Evolutionary conservation across 2,329 filamentous ascomycete genomes (phyloP).

Genomic region (Colletotrichum karsti): DNA sequence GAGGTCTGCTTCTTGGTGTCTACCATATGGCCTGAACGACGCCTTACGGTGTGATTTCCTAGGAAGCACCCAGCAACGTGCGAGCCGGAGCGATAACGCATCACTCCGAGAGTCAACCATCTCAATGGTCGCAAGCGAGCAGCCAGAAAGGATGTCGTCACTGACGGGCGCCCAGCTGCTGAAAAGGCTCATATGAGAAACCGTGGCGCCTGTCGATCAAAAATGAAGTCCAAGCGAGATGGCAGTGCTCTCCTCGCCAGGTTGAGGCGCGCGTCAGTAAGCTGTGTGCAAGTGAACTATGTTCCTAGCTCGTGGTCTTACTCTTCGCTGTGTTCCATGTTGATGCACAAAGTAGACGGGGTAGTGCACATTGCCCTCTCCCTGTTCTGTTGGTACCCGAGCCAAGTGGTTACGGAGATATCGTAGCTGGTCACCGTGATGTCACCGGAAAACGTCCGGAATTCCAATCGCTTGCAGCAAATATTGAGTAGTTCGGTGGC

Average conservation of each 20-base stretch:
- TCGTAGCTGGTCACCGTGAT: not conserved
- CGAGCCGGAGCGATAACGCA: not conserved
- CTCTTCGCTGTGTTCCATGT: not conserved
- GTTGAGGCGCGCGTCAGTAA: not conserved
- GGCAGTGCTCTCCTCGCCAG: not conserved
- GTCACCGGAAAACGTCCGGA: not conserved
- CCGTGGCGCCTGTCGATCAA: not conserved
- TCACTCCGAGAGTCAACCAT: not conserved
- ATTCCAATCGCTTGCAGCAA: not conserved
- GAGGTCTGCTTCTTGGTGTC: not conserved
- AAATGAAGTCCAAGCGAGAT: not conserved
- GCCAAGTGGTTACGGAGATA: not conserved
- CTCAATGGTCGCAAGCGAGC: not conserved
- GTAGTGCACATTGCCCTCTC: not conserved
- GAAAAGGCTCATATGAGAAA: not conserved
- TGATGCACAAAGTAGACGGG: not conserved
- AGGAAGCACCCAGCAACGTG: slow-evolving; percentile 3
- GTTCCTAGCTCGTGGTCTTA: not conserved
- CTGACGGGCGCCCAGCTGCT: not conserved
- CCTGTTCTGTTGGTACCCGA: not conserved
- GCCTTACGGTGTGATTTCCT: not conserved
- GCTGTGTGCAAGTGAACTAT: not conserved
- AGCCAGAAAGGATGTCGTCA: not conserved
- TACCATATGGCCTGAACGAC: slow-evolving; percentile 1
- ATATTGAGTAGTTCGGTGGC: not conserved